phyloP scores from a whole-genome alignment of 805 yeast genomes.

The Cyberlindnera japonica region DNA sequence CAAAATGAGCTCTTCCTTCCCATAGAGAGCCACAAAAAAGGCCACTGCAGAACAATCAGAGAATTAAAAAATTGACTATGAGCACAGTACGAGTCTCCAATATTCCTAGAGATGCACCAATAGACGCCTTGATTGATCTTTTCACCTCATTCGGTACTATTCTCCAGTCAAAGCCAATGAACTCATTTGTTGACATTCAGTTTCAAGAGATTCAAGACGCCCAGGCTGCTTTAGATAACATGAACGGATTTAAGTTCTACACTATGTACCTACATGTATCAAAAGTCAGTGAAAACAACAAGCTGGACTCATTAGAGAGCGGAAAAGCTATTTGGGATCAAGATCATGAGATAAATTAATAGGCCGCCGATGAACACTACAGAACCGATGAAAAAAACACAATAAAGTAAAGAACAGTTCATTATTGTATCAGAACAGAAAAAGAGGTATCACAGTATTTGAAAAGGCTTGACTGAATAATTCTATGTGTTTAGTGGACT shows the following conservation, averaged over 20 bases:
- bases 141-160: conserved; percentile 27
- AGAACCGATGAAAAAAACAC: not conserved
- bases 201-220: conserved; percentile 26
- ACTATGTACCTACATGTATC: conserved; percentile 22
- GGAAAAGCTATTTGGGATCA: conserved; percentile 19
- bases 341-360: not conserved
- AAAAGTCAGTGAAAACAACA: conserved; percentile 12
- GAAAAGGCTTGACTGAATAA: too few relatives aligned
- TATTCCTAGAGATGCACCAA: conserved; percentile 13
- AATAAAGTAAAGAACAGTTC: not conserved
- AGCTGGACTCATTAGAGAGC: conserved; percentile 3
- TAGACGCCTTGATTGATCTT: conserved; percentile 15
- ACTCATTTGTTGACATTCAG: conserved; percentile 19
- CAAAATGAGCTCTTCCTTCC: too few relatives aligned
- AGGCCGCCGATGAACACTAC: not conserved
- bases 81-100: conserved; percentile 20
- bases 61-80: too few relatives aligned
- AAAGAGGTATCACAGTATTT: not conserved
- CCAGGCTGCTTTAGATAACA: conserved; percentile 23
- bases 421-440: too few relatives aligned
- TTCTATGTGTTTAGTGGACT: too few relatives aligned
- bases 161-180: conserved; percentile 2
- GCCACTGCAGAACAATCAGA: too few relatives aligned
- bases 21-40: too few relatives aligned
- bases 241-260: conserved; percentile 21